Conservation (phyloP, 805 yeast species). For the Myxozyma melibiosi region DNA sequence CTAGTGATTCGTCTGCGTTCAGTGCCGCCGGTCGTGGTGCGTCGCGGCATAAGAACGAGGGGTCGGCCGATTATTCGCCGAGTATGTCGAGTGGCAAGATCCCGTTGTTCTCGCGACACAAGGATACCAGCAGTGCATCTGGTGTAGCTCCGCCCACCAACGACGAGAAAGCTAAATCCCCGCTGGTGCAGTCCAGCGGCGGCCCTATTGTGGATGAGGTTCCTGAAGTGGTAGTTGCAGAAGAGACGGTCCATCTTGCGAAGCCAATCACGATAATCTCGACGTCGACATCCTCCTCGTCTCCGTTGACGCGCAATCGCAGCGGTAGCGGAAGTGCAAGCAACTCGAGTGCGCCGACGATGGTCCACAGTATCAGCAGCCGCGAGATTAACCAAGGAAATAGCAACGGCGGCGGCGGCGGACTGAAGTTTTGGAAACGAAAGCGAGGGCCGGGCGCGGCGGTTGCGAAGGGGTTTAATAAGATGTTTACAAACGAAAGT, state of each 20-base stretch:
- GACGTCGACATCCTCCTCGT: neutral
- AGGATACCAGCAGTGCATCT: neutral
- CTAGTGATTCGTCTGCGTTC: neutral
- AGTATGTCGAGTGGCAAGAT: neutral
- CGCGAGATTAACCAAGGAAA: conserved; percentile 1
- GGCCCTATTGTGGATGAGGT: neutral
- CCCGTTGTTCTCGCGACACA: neutral
- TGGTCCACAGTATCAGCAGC: neutral
- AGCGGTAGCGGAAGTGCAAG: too few relatives aligned
- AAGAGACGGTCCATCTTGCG: neutral
- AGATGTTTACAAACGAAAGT: conserved; percentile 38
- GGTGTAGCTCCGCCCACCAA: neutral
- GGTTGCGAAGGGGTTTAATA: conserved; percentile 41
- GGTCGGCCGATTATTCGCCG: conserved; percentile 6
- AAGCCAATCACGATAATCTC: neutral
- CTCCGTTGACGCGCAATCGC: too few relatives aligned
- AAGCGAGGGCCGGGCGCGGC: conserved; percentile 45
- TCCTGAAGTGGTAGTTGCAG: neutral
- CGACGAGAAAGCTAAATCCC: neutral
- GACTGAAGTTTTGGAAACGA: conserved; percentile 39
- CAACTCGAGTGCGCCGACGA: neutral
- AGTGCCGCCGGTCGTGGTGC: neutral
- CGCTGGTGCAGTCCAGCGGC: neutral
- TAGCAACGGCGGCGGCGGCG: conserved; percentile 3
- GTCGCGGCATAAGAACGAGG: neutral